These are phyloP conservation scores for Coprinopsis strossmayeri DNA, from an alignment of 768 basidiomycete species.

Conservation along the genomic window DNA sequence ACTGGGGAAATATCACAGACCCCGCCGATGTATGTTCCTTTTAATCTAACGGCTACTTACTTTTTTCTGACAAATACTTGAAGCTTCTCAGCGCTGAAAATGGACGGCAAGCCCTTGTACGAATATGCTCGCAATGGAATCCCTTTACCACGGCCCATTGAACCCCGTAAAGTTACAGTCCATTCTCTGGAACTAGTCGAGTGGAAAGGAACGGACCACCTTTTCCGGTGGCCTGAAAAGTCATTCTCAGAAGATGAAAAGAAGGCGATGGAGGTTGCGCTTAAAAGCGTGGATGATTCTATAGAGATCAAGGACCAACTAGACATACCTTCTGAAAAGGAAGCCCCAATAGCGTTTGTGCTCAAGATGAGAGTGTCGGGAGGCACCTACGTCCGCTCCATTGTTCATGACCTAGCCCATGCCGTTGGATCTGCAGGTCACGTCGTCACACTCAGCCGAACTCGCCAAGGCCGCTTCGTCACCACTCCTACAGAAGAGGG, in stretches of 20 bases:
- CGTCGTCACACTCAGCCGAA: slow-evolving; percentile 84
- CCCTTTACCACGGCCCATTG: slow-evolving; percentile 92
- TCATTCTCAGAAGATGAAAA: slow-evolving; percentile 63
- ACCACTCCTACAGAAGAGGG: slow-evolving; percentile 36
- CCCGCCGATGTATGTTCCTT: slow-evolving; percentile 71
- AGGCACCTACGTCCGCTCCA: slow-evolving; percentile 94
- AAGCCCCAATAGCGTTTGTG: slow-evolving; percentile 71
- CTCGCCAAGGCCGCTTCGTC: slow-evolving; percentile 81
- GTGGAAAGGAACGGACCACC: slow-evolving; percentile 75
- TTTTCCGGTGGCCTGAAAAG: slow-evolving; percentile 71
- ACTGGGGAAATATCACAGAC: slow-evolving; percentile 84
- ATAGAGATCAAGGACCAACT: slow-evolving; percentile 33
- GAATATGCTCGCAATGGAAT: slow-evolving; percentile 92
- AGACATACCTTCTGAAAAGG: slow-evolving; percentile 22
- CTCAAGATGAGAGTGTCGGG: slow-evolving; percentile 91
- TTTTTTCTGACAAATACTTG: neutral
- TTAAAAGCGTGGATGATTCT: slow-evolving; percentile 41
- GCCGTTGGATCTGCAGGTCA: slow-evolving; percentile 85
- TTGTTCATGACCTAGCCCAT: slow-evolving; percentile 89
- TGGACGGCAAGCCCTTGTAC: slow-evolving; percentile 94
- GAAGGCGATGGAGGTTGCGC: slow-evolving; percentile 58
- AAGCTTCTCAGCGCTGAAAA: slow-evolving; percentile 97
- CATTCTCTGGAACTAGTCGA: slow-evolving; percentile 72
- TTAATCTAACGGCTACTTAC: slow-evolving; percentile 4
- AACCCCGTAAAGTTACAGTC: slow-evolving; percentile 75